A percentile compares a stretch with the other conserved stretches of the same genome.
Conservation (phyloP, 768 basidiomycete species). For the Trametes cubensis region DNA sequence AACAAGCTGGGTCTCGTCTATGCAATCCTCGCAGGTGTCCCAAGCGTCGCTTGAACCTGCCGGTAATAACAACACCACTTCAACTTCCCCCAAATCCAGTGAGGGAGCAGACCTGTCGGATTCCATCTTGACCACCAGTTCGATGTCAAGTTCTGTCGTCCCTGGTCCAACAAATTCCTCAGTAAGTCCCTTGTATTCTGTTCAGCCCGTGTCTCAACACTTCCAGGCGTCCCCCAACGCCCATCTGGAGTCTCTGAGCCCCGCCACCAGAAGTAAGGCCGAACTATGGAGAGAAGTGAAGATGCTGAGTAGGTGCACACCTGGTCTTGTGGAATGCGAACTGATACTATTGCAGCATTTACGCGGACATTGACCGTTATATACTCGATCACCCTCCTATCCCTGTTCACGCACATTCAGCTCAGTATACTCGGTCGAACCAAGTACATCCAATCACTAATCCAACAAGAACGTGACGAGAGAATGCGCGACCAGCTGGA, state of each 20-base stretch:
- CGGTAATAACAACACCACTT: constrained; percentile 3
- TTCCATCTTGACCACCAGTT: constrained; percentile 44
- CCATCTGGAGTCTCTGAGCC: constrained; percentile 11
- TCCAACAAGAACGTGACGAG: constrained; percentile 64
- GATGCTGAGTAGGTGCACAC: constrained; percentile 62
- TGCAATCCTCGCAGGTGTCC: constrained; percentile 26
- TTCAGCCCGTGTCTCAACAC: too few relatives aligned
- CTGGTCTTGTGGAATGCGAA: background rate
- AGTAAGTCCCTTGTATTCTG: constrained; percentile 24
- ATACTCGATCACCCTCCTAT: constrained; percentile 84
- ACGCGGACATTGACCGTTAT: constrained; percentile 85
- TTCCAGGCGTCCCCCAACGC: constrained; percentile 32
- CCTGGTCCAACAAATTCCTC: constrained; percentile 16
- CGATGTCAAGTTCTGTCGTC: constrained; percentile 35
- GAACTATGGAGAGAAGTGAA: constrained; percentile 95
- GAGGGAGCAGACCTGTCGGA: constrained; percentile 37
- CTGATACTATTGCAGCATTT: constrained; percentile 55
- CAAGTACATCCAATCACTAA: constrained; percentile 74
- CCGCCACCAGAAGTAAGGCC: constrained; percentile 56
- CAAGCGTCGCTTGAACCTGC: background rate
- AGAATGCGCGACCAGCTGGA: constrained; percentile 48
- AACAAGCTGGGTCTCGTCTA: constrained; percentile 46
- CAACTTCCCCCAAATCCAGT: constrained; percentile 15
- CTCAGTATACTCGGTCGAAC: constrained; percentile 81
- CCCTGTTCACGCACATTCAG: constrained; percentile 85